phyloP scores from a whole-genome alignment of 345 rosid species.

The Eucalyptus cloeziana region DNA sequence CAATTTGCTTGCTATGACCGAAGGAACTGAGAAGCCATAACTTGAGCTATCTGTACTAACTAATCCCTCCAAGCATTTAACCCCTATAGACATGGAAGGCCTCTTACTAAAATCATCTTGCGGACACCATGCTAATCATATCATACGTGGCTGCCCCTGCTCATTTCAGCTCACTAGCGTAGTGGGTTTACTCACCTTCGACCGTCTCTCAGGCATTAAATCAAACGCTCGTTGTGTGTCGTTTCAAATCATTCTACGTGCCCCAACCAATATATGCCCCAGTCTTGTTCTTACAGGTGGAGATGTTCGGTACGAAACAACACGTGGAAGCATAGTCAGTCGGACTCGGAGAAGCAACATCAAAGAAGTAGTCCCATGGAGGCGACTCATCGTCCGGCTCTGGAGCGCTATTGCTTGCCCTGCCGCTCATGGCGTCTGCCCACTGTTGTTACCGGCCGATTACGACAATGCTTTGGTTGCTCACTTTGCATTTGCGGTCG shows the following conservation, averaged over 20 bases:
- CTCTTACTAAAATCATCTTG: not conserved
- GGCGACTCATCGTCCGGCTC: not conserved
- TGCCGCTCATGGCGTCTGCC: not conserved
- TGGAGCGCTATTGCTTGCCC: not conserved
- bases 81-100: not conserved
- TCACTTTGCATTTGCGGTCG: not conserved
- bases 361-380: not conserved
- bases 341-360: not conserved
- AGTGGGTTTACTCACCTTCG: not conserved
- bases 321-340: not conserved
- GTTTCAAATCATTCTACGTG: not conserved
- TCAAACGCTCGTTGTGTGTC: not conserved
- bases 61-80: not conserved
- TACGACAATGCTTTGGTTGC: not conserved
- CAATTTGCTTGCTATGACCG: not conserved
- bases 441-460: not conserved
- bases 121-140: not conserved
- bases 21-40: not conserved
- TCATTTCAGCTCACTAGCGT: not conserved
- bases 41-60: not conserved
- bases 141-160: not conserved
- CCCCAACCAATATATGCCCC: not conserved
- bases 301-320: not conserved
- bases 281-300: not conserved
- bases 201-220: not conserved